These are phyloP conservation scores for Serendipita indica DNA, from an alignment of 768 basidiomycete species.

Conservation along the genomic window DNA sequence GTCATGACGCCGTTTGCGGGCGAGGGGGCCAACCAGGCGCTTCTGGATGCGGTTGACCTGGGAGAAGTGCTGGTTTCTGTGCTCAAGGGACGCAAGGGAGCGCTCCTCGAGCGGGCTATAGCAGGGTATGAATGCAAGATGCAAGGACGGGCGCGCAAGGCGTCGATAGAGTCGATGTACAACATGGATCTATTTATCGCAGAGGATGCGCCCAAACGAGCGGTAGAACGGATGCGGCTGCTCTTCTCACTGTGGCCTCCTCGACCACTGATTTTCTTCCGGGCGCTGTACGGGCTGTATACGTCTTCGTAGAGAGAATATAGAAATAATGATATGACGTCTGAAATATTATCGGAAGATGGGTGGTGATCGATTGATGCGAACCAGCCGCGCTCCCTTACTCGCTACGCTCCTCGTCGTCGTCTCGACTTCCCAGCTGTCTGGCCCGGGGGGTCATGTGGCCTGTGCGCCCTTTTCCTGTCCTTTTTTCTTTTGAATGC, in stretches of 20 bases:
- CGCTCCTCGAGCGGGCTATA: background rate
- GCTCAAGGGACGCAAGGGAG: background rate
- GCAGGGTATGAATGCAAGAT: background rate
- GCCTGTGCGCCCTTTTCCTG: no score
- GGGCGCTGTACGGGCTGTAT: no score
- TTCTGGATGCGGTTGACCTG: constrained; percentile 20
- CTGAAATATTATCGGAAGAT: no score
- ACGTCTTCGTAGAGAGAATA: no score
- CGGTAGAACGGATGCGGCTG: background rate
- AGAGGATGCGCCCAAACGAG: background rate
- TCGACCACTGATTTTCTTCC: background rate
- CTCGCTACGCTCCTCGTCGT: no score
- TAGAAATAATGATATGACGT: no score
- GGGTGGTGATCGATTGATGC: no score
- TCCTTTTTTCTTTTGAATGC: no score
- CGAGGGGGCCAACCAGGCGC: constrained; percentile 26
- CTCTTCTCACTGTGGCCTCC: constrained; percentile 3
- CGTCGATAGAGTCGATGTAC: background rate
- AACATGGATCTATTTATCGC: constrained; percentile 4
- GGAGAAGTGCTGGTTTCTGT: constrained; percentile 1
- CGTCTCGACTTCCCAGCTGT: no score
- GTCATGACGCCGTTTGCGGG: constrained; percentile 27
- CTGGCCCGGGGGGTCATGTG: no score
- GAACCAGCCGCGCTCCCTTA: no score
- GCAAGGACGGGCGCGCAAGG: background rate